A percentile compares a stretch with the other conserved stretches of the same genome.
These are phyloP conservation scores for Boletus sp. DNA, from an alignment of 768 basidiomycete genomes.

Conservation along the genomic window DNA sequence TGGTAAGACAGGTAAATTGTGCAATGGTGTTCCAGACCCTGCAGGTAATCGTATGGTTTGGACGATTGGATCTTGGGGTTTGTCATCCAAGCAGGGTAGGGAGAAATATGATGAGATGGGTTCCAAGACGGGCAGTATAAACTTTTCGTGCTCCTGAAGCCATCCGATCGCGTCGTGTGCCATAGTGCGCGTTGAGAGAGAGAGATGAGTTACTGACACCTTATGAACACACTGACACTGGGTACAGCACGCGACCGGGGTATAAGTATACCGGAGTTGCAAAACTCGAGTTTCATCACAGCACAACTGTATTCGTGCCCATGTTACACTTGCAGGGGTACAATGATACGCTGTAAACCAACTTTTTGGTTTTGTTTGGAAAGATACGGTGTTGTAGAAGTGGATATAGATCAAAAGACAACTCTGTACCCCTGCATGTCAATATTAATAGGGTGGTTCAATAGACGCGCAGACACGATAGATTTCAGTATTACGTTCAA, in stretches of 20 bases:
- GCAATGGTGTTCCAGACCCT: conserved; percentile 17
- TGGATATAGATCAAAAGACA: no score
- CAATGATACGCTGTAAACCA: no score
- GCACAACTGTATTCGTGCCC: not conserved
- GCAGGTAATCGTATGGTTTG: conserved; percentile 42
- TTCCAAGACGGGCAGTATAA: conserved; percentile 31
- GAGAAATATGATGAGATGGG: conserved; percentile 50
- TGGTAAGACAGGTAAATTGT: not conserved
- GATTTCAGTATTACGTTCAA: no score
- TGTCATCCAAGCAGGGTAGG: conserved; percentile 62
- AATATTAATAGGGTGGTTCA: no score
- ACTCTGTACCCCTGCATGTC: no score
- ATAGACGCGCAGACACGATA: no score
- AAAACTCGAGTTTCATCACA: not conserved
- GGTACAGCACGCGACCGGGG: not conserved
- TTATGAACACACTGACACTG: not conserved
- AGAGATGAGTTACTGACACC: not conserved
- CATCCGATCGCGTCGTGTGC: conserved; percentile 6
- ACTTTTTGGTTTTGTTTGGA: no score
- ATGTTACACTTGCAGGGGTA: not conserved
- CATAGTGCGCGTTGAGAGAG: not conserved
- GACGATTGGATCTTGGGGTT: conserved; percentile 77
- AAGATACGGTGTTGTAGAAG: no score
- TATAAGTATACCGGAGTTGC: not conserved
- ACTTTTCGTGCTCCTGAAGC: conserved; percentile 16